phyloP scores from a whole-genome alignment of 805 yeast species.

The Candida patagonica region DNA sequence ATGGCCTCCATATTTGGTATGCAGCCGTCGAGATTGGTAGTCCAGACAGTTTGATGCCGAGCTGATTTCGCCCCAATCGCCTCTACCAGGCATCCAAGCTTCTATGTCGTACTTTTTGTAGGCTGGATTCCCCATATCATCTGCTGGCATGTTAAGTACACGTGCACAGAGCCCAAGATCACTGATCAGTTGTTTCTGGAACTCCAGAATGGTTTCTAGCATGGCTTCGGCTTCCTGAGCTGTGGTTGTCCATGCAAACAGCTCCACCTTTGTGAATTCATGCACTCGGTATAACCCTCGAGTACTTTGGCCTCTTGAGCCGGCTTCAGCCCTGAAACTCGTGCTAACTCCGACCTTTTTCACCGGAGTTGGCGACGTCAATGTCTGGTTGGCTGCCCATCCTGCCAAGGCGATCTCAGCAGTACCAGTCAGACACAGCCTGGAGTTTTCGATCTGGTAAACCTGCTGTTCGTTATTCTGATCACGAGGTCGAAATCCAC shows the following conservation, averaged over 20 bases:
- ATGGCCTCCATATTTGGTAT: conserved; percentile 40
- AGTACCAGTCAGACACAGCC: conserved; percentile 75
- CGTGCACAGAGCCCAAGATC: conserved; percentile 73
- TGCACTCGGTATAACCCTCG: conserved; percentile 90
- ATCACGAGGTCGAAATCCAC: conserved; percentile 94
- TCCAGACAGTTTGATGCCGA: conserved; percentile 90
- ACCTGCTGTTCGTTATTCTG: conserved; percentile 79
- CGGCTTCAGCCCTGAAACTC: conserved; percentile 93
- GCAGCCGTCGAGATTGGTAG: conserved; percentile 77
- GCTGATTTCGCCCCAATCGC: conserved; percentile 84
- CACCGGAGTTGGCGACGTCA: conserved; percentile 36
- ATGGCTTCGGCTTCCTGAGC: conserved; percentile 23
- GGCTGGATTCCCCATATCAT: conserved; percentile 92
- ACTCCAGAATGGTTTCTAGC: conserved; percentile 47
- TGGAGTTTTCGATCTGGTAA: conserved; percentile 45
- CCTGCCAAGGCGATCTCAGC: conserved; percentile 95
- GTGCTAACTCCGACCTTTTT: conserved; percentile 72
- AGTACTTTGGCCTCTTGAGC: conserved; percentile 89
- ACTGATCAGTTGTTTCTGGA: conserved; percentile 56
- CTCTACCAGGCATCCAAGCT: conserved; percentile 98
- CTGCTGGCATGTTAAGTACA: conserved; percentile 78
- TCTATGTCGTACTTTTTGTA: conserved; percentile 86
- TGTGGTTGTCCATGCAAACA: conserved; percentile 60
- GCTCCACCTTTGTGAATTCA: conserved; percentile 91
- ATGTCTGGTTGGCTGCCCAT: conserved; percentile 42